These are phyloP conservation scores for Evernia prunastri DNA, from an alignment of 495 filamentous ascomycete genomes.

Conservation along the genomic window DNA sequence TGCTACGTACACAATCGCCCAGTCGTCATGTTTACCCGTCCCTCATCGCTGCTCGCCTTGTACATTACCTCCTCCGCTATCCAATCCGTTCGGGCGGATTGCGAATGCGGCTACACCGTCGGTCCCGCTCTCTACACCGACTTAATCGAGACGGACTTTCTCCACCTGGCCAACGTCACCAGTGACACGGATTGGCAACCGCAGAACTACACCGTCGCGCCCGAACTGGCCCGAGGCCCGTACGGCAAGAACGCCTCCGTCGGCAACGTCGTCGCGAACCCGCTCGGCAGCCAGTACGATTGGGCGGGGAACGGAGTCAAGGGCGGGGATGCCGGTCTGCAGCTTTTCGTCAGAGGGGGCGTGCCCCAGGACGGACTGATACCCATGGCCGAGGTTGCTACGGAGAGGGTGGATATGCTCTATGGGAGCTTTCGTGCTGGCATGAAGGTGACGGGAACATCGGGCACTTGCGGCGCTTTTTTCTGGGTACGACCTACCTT, in stretches of 20 bases:
- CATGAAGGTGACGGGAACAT: constrained; percentile 51
- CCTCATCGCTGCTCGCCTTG: neutral
- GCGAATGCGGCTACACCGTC: constrained; percentile 65
- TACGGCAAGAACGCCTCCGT: constrained; percentile 57
- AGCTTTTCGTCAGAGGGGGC: constrained; percentile 50
- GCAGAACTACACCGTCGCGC: constrained; percentile 58
- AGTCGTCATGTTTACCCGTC: constrained; percentile 10
- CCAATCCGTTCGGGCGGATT: constrained; percentile 39
- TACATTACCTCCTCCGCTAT: neutral
- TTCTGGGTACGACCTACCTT: constrained; percentile 53
- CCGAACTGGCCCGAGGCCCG: constrained; percentile 47
- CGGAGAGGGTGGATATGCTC: constrained; percentile 49
- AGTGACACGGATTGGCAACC: constrained; percentile 51
- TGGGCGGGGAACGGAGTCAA: constrained; percentile 36
- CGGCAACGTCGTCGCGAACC: constrained; percentile 50
- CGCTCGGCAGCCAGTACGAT: constrained; percentile 33
- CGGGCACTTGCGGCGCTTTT: constrained; percentile 68
- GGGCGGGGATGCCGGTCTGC: constrained; percentile 50
- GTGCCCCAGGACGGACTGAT: constrained; percentile 44
- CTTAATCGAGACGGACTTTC: constrained; percentile 61
- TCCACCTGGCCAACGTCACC: constrained; percentile 45
- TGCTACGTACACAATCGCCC: constrained; percentile 4
- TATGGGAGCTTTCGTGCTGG: constrained; percentile 61
- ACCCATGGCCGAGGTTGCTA: constrained; percentile 53
- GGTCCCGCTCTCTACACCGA: constrained; percentile 56